Evolutionary conservation across 2,329 filamentous ascomycete species (phyloP).

Genomic region (Amesomyces nigricolor): DNA sequence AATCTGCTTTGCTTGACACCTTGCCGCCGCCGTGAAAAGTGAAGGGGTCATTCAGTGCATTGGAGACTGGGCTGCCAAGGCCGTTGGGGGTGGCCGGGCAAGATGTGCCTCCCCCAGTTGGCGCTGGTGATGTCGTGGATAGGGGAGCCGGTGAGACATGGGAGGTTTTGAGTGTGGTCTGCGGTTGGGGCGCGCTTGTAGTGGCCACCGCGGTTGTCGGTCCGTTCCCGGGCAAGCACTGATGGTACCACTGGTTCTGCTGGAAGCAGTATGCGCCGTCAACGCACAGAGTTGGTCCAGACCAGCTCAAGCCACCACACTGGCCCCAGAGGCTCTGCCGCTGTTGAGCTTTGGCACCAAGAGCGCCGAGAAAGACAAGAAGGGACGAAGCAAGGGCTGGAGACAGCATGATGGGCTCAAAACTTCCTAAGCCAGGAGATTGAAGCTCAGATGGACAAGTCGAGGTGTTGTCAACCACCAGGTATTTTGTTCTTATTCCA

Average conservation of each 20-base stretch:
- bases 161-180: conserved; percentile 17
- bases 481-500: no score
- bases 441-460: not conserved
- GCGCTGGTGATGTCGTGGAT: not conserved
- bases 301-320: conserved; percentile 24
- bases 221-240: conserved; percentile 21
- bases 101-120: conserved; percentile 8
- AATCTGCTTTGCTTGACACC: conserved; percentile 36
- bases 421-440: not conserved
- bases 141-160: not conserved
- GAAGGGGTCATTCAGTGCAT: conserved; percentile 36
- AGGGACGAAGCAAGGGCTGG: conserved; percentile 14
- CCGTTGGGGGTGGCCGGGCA: conserved; percentile 21
- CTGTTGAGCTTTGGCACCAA: conserved; percentile 16
- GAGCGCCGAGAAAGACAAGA: conserved; percentile 18
- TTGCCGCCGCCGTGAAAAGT: conserved; percentile 34
- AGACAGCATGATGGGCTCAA: conserved; percentile 14
- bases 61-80: conserved; percentile 18
- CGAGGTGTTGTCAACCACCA: no score
- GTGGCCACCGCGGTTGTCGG: conserved; percentile 11
- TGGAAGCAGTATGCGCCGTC: conserved; percentile 21
- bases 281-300: conserved; percentile 18
- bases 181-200: conserved; percentile 6
- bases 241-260: conserved; percentile 24
- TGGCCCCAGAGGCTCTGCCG: conserved; percentile 24